Evolutionary conservation across 2,329 filamentous ascomycete species (phyloP).

Genomic region (Alternaria alternata): DNA sequence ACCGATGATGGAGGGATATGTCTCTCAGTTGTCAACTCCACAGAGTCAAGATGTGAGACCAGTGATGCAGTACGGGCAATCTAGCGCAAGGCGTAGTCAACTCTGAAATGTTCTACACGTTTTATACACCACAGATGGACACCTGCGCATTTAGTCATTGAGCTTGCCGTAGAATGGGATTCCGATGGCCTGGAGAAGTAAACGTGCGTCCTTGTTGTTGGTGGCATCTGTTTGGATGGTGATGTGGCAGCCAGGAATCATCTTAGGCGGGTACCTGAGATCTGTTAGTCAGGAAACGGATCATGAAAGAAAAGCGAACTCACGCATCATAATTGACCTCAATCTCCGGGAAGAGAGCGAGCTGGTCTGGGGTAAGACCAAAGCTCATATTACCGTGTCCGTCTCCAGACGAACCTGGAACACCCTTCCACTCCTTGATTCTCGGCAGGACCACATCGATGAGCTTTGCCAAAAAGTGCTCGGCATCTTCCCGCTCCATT

Average conservation of each 20-base stretch:
- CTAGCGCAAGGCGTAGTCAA: not conserved
- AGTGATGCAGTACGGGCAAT: not conserved
- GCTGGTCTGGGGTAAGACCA: constrained; percentile 77
- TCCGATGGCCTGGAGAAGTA: constrained; percentile 76
- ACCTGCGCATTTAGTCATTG: constrained; percentile 34
- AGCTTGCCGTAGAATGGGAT: constrained; percentile 85
- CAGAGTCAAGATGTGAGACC: not conserved
- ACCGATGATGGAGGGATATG: not conserved
- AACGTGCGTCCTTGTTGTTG: constrained; percentile 82
- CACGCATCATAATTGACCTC: constrained; percentile 93
- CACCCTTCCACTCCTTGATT: constrained; percentile 94
- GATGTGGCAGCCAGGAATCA: constrained; percentile 87
- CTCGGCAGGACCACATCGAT: constrained; percentile 89
- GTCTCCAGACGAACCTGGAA: constrained; percentile 81
- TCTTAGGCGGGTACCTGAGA: constrained; percentile 68
- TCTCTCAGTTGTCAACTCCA: not conserved
- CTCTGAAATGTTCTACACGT: constrained; percentile 17
- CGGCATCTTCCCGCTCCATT: constrained; percentile 80
- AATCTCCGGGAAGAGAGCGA: constrained; percentile 89
- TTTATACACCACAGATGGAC: constrained; percentile 24
- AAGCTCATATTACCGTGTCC: constrained; percentile 86
- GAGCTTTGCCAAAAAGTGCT: constrained; percentile 89
- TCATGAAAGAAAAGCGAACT: constrained; percentile 52
- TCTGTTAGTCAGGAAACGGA: constrained; percentile 10
- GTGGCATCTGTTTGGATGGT: constrained; percentile 84